Conservation (phyloP, 768 basidiomycete genomes). For the Trametopsis cervina region DNA sequence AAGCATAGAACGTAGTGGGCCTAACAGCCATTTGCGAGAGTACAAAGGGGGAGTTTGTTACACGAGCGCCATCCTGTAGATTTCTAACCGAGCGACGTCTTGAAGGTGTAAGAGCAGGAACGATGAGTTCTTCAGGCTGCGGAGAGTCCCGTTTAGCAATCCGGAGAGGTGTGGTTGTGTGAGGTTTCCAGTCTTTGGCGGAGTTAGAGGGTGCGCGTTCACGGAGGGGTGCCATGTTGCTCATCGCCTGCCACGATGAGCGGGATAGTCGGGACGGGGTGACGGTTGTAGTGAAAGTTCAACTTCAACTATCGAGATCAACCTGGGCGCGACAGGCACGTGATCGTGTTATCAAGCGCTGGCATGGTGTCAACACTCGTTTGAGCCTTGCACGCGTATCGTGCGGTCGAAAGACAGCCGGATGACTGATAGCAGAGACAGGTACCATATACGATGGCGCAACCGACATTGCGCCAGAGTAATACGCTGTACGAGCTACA, state of each 20-base stretch:
- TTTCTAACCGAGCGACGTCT: slow-evolving; percentile 76
- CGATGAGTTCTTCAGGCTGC: slow-evolving; percentile 22
- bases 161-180: slow-evolving; percentile 54
- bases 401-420: no score
- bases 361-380: no score
- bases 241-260: slow-evolving; percentile 8
- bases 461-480: no score
- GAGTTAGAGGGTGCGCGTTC: slow-evolving; percentile 59
- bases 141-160: slow-evolving; percentile 62
- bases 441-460: no score
- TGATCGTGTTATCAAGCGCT: no score
- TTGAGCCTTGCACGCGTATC: no score
- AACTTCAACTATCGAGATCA: neutral
- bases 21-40: slow-evolving; percentile 29
- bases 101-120: slow-evolving; percentile 50
- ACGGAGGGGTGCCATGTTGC: slow-evolving; percentile 40
- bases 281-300: neutral
- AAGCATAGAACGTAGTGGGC: slow-evolving; percentile 26
- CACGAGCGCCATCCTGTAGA: slow-evolving; percentile 69
- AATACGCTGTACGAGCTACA: no score
- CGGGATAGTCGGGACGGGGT: slow-evolving; percentile 1
- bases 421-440: no score
- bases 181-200: slow-evolving; percentile 55
- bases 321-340: neutral
- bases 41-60: slow-evolving; percentile 84